Conservation (phyloP, 1,284 basidiomycete species). For the Fomitopsis pinicola region DNA sequence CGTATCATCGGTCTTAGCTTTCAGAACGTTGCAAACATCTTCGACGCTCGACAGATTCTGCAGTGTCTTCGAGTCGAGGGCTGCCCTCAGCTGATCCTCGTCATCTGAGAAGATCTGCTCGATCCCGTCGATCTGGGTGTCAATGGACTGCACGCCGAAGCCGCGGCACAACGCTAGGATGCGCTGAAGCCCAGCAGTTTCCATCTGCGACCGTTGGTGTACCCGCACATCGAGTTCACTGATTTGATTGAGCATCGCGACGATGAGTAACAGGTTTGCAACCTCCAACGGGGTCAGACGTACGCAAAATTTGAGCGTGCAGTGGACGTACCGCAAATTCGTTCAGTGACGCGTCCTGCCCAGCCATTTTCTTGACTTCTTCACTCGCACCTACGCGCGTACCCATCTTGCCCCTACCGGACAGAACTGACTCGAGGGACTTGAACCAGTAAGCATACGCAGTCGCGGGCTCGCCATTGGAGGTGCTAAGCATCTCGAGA, state of each 20-base stretch:
- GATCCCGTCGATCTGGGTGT: slow-evolving; percentile 67
- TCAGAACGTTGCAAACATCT: slow-evolving; percentile 85
- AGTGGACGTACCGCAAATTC: slow-evolving; percentile 73
- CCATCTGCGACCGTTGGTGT: slow-evolving; percentile 87
- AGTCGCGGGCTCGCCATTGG: slow-evolving; percentile 53
- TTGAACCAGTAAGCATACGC: slow-evolving; percentile 91
- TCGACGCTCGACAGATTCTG: slow-evolving; percentile 78
- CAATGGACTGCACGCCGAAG: slow-evolving; percentile 65
- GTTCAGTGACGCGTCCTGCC: slow-evolving; percentile 63
- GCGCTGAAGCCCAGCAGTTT: slow-evolving; percentile 75
- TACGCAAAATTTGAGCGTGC: slow-evolving; percentile 7
- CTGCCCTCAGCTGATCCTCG: slow-evolving; percentile 73
- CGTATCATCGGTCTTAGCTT: slow-evolving; percentile 69
- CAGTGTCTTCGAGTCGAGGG: slow-evolving; percentile 74
- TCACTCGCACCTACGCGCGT: slow-evolving; percentile 93
- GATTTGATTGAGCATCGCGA: slow-evolving; percentile 55
- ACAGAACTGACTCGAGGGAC: slow-evolving; percentile 73
- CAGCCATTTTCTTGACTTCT: slow-evolving; percentile 65
- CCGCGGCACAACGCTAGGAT: slow-evolving; percentile 72
- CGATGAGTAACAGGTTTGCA: slow-evolving; percentile 68
- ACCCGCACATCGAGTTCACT: slow-evolving; percentile 82
- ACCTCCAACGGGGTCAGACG: slow-evolving; percentile 36
- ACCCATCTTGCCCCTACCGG: slow-evolving; percentile 92
- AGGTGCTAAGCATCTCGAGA: slow-evolving; percentile 61
- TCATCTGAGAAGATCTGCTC: slow-evolving; percentile 74